phyloP scores from a whole-genome alignment of 495 filamentous ascomycete genomes.

The Penicillium ucsense region DNA sequence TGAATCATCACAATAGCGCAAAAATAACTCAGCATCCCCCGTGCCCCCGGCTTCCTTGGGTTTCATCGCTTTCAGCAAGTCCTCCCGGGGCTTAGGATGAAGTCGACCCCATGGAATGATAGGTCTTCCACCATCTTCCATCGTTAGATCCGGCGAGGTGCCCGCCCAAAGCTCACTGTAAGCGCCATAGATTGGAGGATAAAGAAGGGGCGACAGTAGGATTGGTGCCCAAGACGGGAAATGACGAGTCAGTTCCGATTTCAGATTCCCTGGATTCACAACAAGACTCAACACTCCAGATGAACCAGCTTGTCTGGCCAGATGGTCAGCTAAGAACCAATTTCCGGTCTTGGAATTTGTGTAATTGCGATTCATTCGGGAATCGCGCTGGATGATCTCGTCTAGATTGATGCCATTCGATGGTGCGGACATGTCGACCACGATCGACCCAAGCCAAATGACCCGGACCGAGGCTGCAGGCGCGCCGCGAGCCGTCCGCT shows the following conservation, averaged over 20 bases:
- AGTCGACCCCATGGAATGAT: slow-evolving; percentile 34
- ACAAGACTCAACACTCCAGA: slow-evolving; percentile 21
- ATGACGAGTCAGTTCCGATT: slow-evolving; percentile 3
- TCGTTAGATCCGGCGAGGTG: slow-evolving; percentile 22
- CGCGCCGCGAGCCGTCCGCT: background rate
- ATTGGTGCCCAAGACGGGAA: slow-evolving; percentile 1
- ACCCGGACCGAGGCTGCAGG: slow-evolving; percentile 2
- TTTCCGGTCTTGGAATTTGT: slow-evolving; percentile 16
- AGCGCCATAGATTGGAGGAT: slow-evolving; percentile 22
- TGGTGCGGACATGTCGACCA: slow-evolving; percentile 3
- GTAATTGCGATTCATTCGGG: slow-evolving; percentile 13
- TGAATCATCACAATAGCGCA: background rate
- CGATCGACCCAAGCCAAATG: slow-evolving; percentile 3
- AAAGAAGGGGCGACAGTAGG: slow-evolving; percentile 15
- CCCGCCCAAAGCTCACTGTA: slow-evolving; percentile 35
- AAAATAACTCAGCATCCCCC: background rate
- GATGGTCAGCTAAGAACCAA: slow-evolving; percentile 15
- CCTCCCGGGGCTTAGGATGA: slow-evolving; percentile 5
- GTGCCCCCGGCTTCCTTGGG: background rate
- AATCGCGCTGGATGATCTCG: background rate
- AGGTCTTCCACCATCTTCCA: slow-evolving; percentile 24
- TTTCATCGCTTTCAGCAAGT: slow-evolving; percentile 1
- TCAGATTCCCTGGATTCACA: slow-evolving; percentile 6
- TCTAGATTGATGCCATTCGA: background rate
- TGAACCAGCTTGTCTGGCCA: slow-evolving; percentile 1